phyloP scores from a whole-genome alignment of 2,329 filamentous ascomycete species.

The Emmonsiellopsis sp. region DNA sequence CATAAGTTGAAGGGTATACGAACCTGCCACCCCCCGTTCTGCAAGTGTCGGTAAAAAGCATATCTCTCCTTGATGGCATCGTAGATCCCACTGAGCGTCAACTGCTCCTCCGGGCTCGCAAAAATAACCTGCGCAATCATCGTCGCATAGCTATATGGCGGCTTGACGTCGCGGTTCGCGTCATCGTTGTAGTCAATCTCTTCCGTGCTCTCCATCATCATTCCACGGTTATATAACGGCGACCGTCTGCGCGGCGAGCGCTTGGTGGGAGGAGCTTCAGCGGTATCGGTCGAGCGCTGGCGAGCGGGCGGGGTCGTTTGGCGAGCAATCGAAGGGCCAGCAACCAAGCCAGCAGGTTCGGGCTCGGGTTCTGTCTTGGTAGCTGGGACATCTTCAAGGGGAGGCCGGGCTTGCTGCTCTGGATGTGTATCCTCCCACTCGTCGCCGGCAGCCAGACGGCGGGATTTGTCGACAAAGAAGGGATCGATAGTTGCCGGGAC shows the following conservation, averaged over 20 bases:
- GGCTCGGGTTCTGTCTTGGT: not conserved
- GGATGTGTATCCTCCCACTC: constrained; percentile 30
- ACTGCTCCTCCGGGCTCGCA: constrained; percentile 72
- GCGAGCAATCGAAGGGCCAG: constrained; percentile 35
- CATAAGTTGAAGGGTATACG: constrained; percentile 21
- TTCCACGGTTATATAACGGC: constrained; percentile 39
- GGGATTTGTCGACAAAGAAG: constrained; percentile 60
- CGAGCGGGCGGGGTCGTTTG: constrained; percentile 20
- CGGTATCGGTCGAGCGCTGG: constrained; percentile 10
- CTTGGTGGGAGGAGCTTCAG: constrained; percentile 15
- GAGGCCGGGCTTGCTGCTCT: constrained; percentile 16
- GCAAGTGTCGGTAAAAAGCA: constrained; percentile 79
- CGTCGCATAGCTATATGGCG: constrained; percentile 90
- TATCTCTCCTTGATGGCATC: constrained; percentile 85
- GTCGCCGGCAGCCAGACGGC: constrained; percentile 32
- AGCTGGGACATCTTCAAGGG: not conserved
- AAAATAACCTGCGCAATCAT: constrained; percentile 96
- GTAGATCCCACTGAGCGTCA: constrained; percentile 89
- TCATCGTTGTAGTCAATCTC: constrained; percentile 59
- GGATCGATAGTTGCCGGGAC: constrained; percentile 61
- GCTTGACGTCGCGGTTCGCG: constrained; percentile 82
- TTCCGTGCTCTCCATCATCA: constrained; percentile 45
- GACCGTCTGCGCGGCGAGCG: constrained; percentile 39
- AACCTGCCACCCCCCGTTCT: constrained; percentile 79
- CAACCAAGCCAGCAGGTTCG: constrained; percentile 10